phyloP scores from a whole-genome alignment of 768 basidiomycete genomes.

The Suillus americanus region DNA sequence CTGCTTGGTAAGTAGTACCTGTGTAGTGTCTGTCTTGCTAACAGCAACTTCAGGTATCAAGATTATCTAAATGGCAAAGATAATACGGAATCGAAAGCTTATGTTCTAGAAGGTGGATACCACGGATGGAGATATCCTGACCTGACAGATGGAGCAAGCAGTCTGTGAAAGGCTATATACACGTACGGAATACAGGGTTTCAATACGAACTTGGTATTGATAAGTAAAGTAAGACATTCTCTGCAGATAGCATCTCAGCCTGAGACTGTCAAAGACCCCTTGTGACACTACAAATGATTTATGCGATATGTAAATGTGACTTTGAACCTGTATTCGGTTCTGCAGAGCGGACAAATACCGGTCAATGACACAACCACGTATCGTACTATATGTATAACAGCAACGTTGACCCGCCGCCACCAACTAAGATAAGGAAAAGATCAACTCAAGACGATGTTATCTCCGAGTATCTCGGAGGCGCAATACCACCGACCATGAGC shows the following conservation, averaged over 20 bases:
- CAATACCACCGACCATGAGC: not conserved
- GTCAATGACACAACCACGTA: not conserved
- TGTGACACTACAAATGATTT: not conserved
- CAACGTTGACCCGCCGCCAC: not conserved
- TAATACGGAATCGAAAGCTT: conserved; percentile 36
- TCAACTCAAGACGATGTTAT: not conserved
- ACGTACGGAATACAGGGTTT: not conserved
- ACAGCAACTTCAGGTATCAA: conserved; percentile 42
- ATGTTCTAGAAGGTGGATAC: conserved; percentile 43
- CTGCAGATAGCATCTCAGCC: not conserved
- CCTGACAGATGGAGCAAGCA: not conserved
- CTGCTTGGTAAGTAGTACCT: conserved; percentile 45
- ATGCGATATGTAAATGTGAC: not conserved
- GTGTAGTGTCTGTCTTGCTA: not conserved
- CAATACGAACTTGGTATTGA: not conserved
- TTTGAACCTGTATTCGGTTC: not conserved
- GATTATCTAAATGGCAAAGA: conserved; percentile 40
- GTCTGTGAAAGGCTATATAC: not conserved
- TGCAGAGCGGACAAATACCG: not conserved
- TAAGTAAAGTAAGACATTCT: not conserved
- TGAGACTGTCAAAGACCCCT: not conserved
- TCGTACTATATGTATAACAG: not conserved
- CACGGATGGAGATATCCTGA: conserved; percentile 35
- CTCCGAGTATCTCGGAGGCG: not conserved
- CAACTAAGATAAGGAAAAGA: not conserved